A percentile compares a stretch with the other conserved stretches of the same genome.
These are phyloP conservation scores for Madurella fahalii DNA, from an alignment of 2,329 filamentous ascomycete genomes.

Conservation along the genomic window DNA sequence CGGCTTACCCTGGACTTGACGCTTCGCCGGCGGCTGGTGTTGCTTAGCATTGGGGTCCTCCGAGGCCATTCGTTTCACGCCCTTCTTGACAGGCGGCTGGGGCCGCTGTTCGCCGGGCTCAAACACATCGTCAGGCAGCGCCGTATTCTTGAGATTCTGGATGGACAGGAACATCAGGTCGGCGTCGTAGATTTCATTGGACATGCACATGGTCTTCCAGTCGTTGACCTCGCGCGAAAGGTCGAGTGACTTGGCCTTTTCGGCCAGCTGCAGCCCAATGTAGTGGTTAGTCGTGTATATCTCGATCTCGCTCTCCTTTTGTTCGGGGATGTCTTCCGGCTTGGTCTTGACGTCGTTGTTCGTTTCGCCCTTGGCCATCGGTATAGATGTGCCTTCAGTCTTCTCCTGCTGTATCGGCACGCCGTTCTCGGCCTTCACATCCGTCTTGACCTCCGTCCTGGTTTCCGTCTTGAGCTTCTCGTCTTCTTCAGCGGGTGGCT, in stretches of 20 bases:
- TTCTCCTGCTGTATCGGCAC: conserved; percentile 22
- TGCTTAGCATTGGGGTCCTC: conserved; percentile 32
- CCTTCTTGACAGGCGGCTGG: conserved; percentile 52
- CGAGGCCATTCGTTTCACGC: conserved; percentile 39
- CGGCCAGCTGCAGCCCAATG: conserved; percentile 76
- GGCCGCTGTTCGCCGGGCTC: conserved; percentile 71
- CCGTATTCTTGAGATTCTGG: conserved; percentile 73
- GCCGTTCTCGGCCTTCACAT: conserved; percentile 22
- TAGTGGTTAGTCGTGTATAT: conserved; percentile 93
- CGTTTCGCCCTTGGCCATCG: conserved; percentile 13
- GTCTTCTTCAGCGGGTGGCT: conserved; percentile 44
- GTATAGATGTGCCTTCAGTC: conserved; percentile 9
- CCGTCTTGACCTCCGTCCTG: conserved; percentile 37
- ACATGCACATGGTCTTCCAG: conserved; percentile 78
- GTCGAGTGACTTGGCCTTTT: conserved; percentile 68
- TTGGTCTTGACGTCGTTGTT: conserved; percentile 17
- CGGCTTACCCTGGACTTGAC: conserved; percentile 36
- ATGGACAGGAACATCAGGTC: conserved; percentile 76
- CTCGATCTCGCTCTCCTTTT: conserved; percentile 31
- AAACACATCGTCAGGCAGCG: conserved; percentile 88
- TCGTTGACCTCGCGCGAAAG: conserved; percentile 77
- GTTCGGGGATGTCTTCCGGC: conserved; percentile 25
- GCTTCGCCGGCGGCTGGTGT: conserved; percentile 38
- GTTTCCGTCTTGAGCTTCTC: conserved; percentile 42
- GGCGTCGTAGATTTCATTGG: conserved; percentile 70